Base-by-base conservation (phyloP, 2,329 filamentous ascomycete genomes). In the Colletotrichum salicis region DNA sequence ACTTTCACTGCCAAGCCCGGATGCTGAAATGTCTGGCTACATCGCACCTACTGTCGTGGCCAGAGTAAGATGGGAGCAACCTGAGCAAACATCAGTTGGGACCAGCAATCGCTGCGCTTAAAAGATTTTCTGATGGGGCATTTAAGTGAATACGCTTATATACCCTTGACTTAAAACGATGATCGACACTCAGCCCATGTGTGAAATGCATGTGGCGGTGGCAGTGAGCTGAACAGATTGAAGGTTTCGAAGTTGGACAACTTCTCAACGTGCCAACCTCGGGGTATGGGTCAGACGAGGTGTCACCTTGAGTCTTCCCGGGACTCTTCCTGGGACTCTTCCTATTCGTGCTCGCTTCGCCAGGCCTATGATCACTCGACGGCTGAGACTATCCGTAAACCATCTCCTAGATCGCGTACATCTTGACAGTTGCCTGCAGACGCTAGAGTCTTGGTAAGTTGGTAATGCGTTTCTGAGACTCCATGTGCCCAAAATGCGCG, bases 141-240 rank as follows among this genome's bases (percentile, higher is more conserved):
- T 58, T 22, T 27, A 35, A 35, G 10, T 27, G 45, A 11, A n/a
- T 51, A 61, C 29, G 29, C 19, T 12, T 35, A 22, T 62, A 37
- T 12, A 52, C 59, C 59, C 22, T 62, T 22, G 27, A 35, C 10
- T 11, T 3, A 13, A 4, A 29, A 6, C n/a, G 27, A 11, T 27
- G n/a, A 67, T 62, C 63, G 29, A 29, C 31, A 61, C 48, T 55
- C 63, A 56, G 31, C 19, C 41, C 45, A 11, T 64, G 31, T 19
- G 31, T 15, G 37, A 59, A 67, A 56, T 48, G 63, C 54, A 69
- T 54, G 69, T 71, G 69, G 69, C 59, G 69, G 69, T 71, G 64
- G 64, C 67, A 67, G 67, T 70, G 63, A 61, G 24, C 12, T 57
- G 33, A 12, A 33, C 58, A 27, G 24, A 27, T 19, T 10, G 58